Percentiles rank a stretch among this genome's conserved stretches.
Evolutionary conservation across 768 basidiomycete species (phyloP).

Genomic region (Hygrocybe coccinea): DNA sequence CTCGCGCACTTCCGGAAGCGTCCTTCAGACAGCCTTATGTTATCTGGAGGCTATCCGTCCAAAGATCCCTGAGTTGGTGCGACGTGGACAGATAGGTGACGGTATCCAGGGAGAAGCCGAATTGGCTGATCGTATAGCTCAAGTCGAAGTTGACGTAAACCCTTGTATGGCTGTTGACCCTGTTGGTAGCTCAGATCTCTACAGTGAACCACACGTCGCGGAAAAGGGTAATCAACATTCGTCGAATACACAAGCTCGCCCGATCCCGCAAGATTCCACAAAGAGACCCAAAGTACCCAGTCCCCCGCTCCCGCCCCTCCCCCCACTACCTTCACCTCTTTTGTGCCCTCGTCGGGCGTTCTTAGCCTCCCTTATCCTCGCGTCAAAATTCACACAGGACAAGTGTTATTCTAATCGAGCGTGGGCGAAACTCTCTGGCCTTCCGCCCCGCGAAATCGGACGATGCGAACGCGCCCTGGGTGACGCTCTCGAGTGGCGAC

Average conservation of each 20-base stretch:
- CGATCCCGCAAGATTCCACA: constrained; percentile 2
- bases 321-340: constrained; percentile 67
- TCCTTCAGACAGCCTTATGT: constrained; percentile 82
- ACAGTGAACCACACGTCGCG: no score
- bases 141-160: constrained; percentile 30
- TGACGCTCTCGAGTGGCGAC: constrained; percentile 81
- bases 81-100: constrained; percentile 44
- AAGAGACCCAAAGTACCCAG: constrained; percentile 16
- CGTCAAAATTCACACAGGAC: constrained; percentile 90
- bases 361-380: constrained; percentile 81
- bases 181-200: no score
- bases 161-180: not conserved
- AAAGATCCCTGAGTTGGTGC: constrained; percentile 60
- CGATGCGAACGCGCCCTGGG: constrained; percentile 86
- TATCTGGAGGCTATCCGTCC: constrained; percentile 80
- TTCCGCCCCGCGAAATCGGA: constrained; percentile 80
- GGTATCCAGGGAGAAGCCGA: constrained; percentile 38
- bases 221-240: not conserved
- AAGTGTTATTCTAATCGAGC: constrained; percentile 90
- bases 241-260: not conserved
- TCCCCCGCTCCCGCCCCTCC: constrained; percentile 21
- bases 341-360: constrained; percentile 87
- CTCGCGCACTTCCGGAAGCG: constrained; percentile 76
- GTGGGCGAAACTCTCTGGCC: constrained; percentile 91
- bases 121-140: constrained; percentile 40